Evolutionary conservation across 2,329 filamentous ascomycete genomes (phyloP).

Genomic region (Daldinia sp.): DNA sequence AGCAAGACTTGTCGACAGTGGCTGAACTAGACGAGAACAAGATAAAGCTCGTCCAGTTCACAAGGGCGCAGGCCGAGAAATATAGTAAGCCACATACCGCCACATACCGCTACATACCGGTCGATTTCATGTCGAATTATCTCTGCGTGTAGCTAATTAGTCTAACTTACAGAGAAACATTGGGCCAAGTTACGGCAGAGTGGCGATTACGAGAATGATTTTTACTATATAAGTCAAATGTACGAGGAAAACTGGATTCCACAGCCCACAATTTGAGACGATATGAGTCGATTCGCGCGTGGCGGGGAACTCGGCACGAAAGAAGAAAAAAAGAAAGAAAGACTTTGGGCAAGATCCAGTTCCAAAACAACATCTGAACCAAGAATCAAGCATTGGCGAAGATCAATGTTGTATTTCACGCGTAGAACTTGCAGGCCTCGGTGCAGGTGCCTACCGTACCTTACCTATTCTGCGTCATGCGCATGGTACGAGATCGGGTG

Average conservation of each 20-base stretch:
- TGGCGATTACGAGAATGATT: slow-evolving; percentile 65
- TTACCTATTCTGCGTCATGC: slow-evolving; percentile 15
- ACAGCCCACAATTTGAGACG: slow-evolving; percentile 52
- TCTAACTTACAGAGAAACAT: slow-evolving; percentile 50
- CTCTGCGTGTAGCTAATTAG: slow-evolving; percentile 41
- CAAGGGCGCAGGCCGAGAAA: slow-evolving; percentile 57
- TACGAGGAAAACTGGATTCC: slow-evolving; percentile 68
- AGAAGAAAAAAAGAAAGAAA: slow-evolving; percentile 9
- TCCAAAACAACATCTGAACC: slow-evolving; percentile 4
- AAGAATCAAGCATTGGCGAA: slow-evolving; percentile 14
- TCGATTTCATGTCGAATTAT: slow-evolving; percentile 3
- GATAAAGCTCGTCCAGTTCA: slow-evolving; percentile 62
- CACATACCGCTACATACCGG: not conserved
- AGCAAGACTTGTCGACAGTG: slow-evolving; percentile 64
- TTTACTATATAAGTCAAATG: slow-evolving; percentile 71
- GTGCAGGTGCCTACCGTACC: slow-evolving; percentile 10
- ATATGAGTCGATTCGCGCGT: slow-evolving; percentile 43
- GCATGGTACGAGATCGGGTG: slow-evolving; percentile 20
- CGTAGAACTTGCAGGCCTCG: slow-evolving; percentile 12
- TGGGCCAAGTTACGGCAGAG: slow-evolving; percentile 62
- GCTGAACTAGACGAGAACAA: slow-evolving; percentile 63
- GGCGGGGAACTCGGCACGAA: slow-evolving; percentile 25
- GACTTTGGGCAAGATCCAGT: slow-evolving; percentile 9
- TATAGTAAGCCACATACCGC: slow-evolving; percentile 56
- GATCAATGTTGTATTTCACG: slow-evolving; percentile 25